phyloP scores from a whole-genome alignment of 2,329 filamentous ascomycete species.

The Xylariales sp. region DNA sequence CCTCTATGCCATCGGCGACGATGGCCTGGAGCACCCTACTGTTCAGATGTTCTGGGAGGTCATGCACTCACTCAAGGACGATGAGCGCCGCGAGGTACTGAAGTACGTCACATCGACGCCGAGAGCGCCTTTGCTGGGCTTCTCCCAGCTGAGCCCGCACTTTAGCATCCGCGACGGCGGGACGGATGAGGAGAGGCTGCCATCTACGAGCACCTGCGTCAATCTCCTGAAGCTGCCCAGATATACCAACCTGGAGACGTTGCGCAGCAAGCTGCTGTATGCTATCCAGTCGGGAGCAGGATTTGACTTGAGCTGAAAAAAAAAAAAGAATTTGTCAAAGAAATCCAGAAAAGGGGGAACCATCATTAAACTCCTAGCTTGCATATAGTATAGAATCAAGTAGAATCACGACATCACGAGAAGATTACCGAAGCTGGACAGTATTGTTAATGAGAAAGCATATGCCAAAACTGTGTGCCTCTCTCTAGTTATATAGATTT shows the following conservation, averaged over 20 bases:
- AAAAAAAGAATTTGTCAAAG: too few relatives aligned
- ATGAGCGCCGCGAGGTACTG: constrained; percentile 77
- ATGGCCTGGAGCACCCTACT: constrained; percentile 79
- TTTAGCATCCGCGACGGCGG: constrained; percentile 90
- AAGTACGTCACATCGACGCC: constrained; percentile 96
- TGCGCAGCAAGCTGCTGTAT: constrained; percentile 82
- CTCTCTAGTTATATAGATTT: too few relatives aligned
- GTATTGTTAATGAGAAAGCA: too few relatives aligned
- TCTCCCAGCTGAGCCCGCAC: constrained; percentile 74
- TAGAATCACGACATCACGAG: too few relatives aligned
- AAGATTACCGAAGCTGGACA: too few relatives aligned
- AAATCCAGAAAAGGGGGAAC: not conserved
- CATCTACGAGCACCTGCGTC: constrained; percentile 93
- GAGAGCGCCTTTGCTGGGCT: constrained; percentile 82
- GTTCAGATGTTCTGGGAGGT: constrained; percentile 89
- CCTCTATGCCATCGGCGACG: constrained; percentile 84
- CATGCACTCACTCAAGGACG: constrained; percentile 70
- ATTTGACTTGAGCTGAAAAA: constrained; percentile 77
- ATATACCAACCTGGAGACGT: constrained; percentile 60
- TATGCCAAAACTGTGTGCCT: too few relatives aligned
- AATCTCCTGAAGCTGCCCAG: constrained; percentile 89
- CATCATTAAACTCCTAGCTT: too few relatives aligned
- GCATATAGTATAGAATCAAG: too few relatives aligned
- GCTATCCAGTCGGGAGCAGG: constrained; percentile 86
- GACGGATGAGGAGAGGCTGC: constrained; percentile 69